Evolutionary conservation across 352 stramenopile genomes (phyloP), one percentile per base, ranked within the genome.

Genomic region (Pythium brachiatum): DNA sequence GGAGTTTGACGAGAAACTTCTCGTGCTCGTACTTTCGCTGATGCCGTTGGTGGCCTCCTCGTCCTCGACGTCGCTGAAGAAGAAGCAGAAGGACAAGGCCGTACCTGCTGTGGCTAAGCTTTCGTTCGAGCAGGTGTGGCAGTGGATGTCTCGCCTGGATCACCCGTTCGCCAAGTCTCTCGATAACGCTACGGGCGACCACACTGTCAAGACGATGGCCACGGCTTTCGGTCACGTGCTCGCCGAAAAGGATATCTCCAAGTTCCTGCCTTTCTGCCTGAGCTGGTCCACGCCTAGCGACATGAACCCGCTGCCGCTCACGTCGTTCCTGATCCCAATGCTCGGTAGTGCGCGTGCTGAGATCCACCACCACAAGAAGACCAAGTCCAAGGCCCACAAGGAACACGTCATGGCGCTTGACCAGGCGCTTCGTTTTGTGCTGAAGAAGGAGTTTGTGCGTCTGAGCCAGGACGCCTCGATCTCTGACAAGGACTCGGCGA

Each of bases 381-480:
- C 64, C 8, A 77, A 70, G 31, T 64, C 68, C 25, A 84, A 81
- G 60, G 73, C 69, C 23, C 41, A 61, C 27, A 76, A 74, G 53
- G 74, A 81, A 20, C 66, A 90, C 20, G 62, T 72, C 3, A 25
- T 53, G 15, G 72, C 70, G 13, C 54, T 90, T 2, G 71, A 89
- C 26, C 68, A 81, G 44, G 76, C 73, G 0, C 78, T 91, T 39
- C 70, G 79, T 8, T 76, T 76, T 47, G 69, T 92, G 7, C 65
- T 87, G 1, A 86, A 89, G 60, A 79, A 84, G n/a, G 81, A 91
- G 44, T 92, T 92, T 44, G 72, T 70, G 3, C 57, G 62, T 84
- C 18, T 90, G 69, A 63, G 73, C 83, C 51, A 57, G 15, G 63
- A 70, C 44, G 18, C 53, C 6, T 66, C 64, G 39, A 63, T 71